These are phyloP conservation scores for Fusarium equiseti DNA, from an alignment of 2,329 filamentous ascomycete species.

Conservation along the genomic window DNA sequence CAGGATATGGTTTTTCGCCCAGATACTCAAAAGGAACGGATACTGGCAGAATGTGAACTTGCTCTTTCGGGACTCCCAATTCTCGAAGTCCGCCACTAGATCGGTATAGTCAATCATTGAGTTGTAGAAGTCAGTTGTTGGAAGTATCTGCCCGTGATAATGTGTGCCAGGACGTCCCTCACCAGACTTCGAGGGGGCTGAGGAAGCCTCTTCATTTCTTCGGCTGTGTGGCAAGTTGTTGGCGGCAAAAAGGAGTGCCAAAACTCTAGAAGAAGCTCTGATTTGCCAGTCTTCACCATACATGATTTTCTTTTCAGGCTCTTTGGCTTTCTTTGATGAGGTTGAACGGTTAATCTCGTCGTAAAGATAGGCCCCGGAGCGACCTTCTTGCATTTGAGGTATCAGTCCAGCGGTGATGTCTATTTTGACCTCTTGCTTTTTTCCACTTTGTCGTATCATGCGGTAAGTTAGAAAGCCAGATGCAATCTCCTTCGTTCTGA, in stretches of 20 bases:
- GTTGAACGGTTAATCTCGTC: constrained; percentile 74
- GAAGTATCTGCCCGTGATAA: constrained; percentile 73
- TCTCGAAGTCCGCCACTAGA: constrained; percentile 85
- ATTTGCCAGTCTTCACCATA: constrained; percentile 93
- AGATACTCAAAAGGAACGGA: constrained; percentile 90
- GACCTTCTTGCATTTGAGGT: constrained; percentile 76
- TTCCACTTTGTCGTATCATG: constrained; percentile 76
- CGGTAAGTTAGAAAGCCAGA: constrained; percentile 85
- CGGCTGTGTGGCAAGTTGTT: constrained; percentile 70
- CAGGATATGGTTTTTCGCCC: constrained; percentile 90
- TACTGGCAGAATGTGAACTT: constrained; percentile 94
- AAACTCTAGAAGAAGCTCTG: constrained; percentile 80
- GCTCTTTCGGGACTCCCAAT: constrained; percentile 80
- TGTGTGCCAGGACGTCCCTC: constrained; percentile 49
- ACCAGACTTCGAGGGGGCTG: constrained; percentile 17
- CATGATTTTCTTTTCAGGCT: constrained; percentile 66
- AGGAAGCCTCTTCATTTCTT: constrained; percentile 47
- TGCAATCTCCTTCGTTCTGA: constrained; percentile 80
- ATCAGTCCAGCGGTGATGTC: constrained; percentile 77
- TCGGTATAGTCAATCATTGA: constrained; percentile 89
- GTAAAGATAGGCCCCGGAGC: constrained; percentile 77
- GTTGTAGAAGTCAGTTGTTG: constrained; percentile 89
- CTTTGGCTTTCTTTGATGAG: constrained; percentile 66
- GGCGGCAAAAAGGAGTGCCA: constrained; percentile 84
- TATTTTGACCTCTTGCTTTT: constrained; percentile 69